Percentiles rank a stretch among this genome's conserved stretches.
Conservation (phyloP, 2,329 filamentous ascomycete genomes). For the Cytospora piceicola region DNA sequence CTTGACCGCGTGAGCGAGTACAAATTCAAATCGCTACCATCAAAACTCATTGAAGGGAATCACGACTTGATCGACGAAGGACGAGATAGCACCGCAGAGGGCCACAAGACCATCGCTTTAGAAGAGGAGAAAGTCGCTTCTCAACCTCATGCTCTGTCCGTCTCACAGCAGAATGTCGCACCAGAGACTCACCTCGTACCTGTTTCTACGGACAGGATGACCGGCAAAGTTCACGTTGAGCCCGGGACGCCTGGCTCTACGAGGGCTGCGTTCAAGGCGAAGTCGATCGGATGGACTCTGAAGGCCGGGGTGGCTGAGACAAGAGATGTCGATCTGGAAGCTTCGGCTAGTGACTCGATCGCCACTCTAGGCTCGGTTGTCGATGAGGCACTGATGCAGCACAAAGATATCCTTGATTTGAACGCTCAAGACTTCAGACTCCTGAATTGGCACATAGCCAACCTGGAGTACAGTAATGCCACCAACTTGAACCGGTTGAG, state of each 20-base stretch:
- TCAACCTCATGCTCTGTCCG: slow-evolving; percentile 57
- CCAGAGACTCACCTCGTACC: slow-evolving; percentile 62
- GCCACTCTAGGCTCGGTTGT: slow-evolving; percentile 89
- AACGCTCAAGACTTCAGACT: slow-evolving; percentile 85
- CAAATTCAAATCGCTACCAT: slow-evolving; percentile 74
- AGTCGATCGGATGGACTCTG: slow-evolving; percentile 80
- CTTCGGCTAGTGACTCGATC: slow-evolving; percentile 62
- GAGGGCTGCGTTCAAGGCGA: slow-evolving; percentile 77
- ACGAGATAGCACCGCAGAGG: slow-evolving; percentile 73
- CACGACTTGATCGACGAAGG: slow-evolving; percentile 80
- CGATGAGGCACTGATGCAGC: slow-evolving; percentile 88
- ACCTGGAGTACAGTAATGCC: slow-evolving; percentile 96
- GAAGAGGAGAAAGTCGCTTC: slow-evolving; percentile 72
- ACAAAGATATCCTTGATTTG: slow-evolving; percentile 79
- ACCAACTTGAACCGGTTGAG: slow-evolving; percentile 85
- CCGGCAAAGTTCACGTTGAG: slow-evolving; percentile 73
- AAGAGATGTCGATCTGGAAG: slow-evolving; percentile 72
- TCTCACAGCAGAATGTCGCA: slow-evolving; percentile 58
- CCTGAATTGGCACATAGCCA: slow-evolving; percentile 98
- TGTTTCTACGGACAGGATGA: slow-evolving; percentile 69
- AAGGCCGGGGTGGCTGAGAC: slow-evolving; percentile 65
- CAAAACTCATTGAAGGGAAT: slow-evolving; percentile 79
- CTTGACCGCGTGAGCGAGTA: slow-evolving; percentile 89
- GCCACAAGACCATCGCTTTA: slow-evolving; percentile 71
- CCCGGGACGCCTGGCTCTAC: slow-evolving; percentile 69